phyloP scores from a whole-genome alignment of 352 stramenopile species.

The Phytophthora ramorum region DNA sequence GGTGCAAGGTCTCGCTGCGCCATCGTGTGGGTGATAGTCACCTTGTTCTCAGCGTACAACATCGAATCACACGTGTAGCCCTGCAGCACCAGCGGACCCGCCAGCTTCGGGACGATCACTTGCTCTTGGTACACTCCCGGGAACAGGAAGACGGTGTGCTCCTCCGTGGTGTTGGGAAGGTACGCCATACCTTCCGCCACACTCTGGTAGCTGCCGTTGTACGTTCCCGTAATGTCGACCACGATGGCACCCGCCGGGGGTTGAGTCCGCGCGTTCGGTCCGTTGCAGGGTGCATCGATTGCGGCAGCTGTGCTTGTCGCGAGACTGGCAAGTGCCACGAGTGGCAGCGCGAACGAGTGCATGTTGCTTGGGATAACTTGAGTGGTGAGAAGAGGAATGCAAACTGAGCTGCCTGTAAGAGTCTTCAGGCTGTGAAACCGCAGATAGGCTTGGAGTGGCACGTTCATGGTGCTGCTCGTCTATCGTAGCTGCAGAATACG shows the following conservation, averaged over 20 bases:
- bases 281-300: slow-evolving; percentile 6
- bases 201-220: slow-evolving; percentile 15
- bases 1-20: slow-evolving; percentile 11
- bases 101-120: slow-evolving; percentile 16
- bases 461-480: no score
- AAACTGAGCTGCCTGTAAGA: slow-evolving; percentile 1
- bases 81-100: slow-evolving; percentile 17
- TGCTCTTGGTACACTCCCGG: slow-evolving; percentile 25
- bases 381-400: slow-evolving; percentile 5
- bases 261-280: slow-evolving; percentile 5
- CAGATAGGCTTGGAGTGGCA: no score
- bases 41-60: slow-evolving; percentile 20
- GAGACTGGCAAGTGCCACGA: slow-evolving; percentile 9
- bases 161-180: slow-evolving; percentile 24
- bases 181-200: slow-evolving; percentile 15
- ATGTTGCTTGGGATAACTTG: slow-evolving; percentile 14
- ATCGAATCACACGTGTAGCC: not conserved
- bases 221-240: slow-evolving; percentile 16
- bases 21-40: slow-evolving; percentile 19
- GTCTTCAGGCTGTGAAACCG: not conserved
- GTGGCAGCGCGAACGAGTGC: slow-evolving; percentile 2
- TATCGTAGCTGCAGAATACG: no score
- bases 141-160: slow-evolving; percentile 20
- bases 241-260: slow-evolving; percentile 14
- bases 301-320: not conserved